phyloP scores from a whole-genome alignment of 2,329 filamentous ascomycete genomes.

The Colletotrichum melonis region DNA sequence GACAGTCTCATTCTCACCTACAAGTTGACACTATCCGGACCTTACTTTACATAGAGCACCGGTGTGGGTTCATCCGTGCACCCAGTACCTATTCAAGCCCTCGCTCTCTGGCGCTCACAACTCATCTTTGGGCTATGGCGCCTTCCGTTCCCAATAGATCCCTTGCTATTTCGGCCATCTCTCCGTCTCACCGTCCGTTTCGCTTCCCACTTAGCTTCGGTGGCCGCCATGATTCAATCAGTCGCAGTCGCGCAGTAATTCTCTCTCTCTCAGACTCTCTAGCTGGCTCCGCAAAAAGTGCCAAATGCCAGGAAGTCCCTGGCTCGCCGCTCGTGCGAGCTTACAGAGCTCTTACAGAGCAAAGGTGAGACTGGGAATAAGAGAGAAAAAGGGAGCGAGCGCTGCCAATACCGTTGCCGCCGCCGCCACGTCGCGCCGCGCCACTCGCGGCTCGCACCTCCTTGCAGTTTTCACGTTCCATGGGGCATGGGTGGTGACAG shows the following conservation, averaged over 20 bases:
- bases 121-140: not conserved
- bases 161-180: not conserved
- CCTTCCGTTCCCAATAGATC: not conserved
- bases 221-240: not conserved
- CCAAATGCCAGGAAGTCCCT: not conserved
- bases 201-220: not conserved
- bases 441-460: not conserved
- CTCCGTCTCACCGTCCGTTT: not conserved
- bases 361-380: not conserved
- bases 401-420: conserved; percentile 4
- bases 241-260: not conserved
- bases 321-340: not conserved
- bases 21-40: no score
- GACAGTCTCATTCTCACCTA: no score
- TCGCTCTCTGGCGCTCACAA: not conserved
- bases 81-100: not conserved
- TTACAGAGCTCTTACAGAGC: conserved; percentile 2
- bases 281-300: not conserved
- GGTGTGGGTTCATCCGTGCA: no score
- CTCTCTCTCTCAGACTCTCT: not conserved
- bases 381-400: not conserved
- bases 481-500: not conserved
- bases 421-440: not conserved
- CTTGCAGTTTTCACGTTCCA: not conserved
- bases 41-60: not conserved